Conservation (phyloP, 768 basidiomycete genomes). For the Lactarius tabidus region DNA sequence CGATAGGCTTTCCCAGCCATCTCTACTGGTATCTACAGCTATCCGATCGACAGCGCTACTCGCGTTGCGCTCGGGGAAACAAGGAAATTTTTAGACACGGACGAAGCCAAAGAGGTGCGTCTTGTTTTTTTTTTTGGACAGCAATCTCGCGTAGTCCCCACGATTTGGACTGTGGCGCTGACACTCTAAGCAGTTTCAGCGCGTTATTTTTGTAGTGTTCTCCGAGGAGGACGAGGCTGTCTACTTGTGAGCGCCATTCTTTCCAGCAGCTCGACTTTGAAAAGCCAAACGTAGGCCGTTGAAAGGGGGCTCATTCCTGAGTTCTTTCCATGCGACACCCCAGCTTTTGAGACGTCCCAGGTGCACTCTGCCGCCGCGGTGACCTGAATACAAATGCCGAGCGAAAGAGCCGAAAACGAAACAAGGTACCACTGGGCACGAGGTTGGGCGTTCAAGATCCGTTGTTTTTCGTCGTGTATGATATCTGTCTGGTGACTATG, state of each 20-base stretch:
- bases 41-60: constrained; percentile 71
- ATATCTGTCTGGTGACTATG: background rate
- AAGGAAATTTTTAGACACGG: constrained; percentile 54
- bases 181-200: constrained; percentile 43
- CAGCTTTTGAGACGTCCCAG: background rate
- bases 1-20: constrained; percentile 74
- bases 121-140: constrained; percentile 1
- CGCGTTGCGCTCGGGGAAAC: constrained; percentile 60
- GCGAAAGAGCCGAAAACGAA: background rate
- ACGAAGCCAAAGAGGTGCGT: constrained; percentile 39
- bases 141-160: background rate
- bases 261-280: background rate
- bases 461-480: background rate
- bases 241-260: constrained; percentile 52
- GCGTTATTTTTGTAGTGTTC: constrained; percentile 74
- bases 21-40: constrained; percentile 76
- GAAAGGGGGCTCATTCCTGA: constrained; percentile 16
- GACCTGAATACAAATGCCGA: background rate
- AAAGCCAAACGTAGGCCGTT: background rate
- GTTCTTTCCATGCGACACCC: constrained; percentile 12
- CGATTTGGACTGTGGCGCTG: background rate
- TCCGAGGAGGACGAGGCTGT: constrained; percentile 56
- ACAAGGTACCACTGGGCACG: background rate
- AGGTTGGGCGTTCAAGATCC: background rate
- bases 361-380: background rate